Evolutionary conservation across 257 asterid genomes (phyloP), one percentile per base, ranked within the genome.

Genomic region (Salvia miltiorrhiza): DNA sequence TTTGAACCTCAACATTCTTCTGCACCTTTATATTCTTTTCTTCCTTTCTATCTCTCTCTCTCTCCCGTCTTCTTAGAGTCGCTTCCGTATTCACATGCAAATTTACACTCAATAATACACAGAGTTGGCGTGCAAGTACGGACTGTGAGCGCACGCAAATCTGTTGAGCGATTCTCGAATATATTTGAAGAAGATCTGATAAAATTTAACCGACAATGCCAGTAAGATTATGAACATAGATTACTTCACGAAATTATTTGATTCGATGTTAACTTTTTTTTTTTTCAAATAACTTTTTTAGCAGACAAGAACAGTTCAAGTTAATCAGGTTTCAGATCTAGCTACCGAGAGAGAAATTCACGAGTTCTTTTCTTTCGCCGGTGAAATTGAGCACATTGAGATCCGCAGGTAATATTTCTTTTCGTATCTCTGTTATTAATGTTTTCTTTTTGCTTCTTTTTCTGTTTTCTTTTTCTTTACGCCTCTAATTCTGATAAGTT

Each of bases 301-400:
- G 77, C 80, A 79, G 90, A 72, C 78, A 5, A 87, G 95, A 70
- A 88, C 91, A 7, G 95, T 91, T 14, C 73, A 86, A 63, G 97
- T 87, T 14, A 82, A 76, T 79, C 84, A 84, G 48, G 62, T 91
- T 33, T 91, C 97, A 79, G 96, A 91, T 91, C 97, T 91, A 76
- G 96, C 95, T 8, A 77, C 81, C 3, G 96, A 88, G 80, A 82
- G 98, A 79, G 98, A 93, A 84, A 85, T 93, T 54, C 95, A 82
- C 59, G 97, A 93, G 89, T 93, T 93, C 84, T 93, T 93, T 77
- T 93, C 98, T 0, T 90, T 93, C 75, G 90, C 98, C 64, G 98
- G 98, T 71, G 95, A 88, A 75, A 93, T 93, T 73, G 97, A 93
- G 50, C 85, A 67, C 71, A 76, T 93, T 75, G 90, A 90, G 89